Conservation (phyloP, 1,284 basidiomycete species). For the Melampsora abietis-canadensis region DNA sequence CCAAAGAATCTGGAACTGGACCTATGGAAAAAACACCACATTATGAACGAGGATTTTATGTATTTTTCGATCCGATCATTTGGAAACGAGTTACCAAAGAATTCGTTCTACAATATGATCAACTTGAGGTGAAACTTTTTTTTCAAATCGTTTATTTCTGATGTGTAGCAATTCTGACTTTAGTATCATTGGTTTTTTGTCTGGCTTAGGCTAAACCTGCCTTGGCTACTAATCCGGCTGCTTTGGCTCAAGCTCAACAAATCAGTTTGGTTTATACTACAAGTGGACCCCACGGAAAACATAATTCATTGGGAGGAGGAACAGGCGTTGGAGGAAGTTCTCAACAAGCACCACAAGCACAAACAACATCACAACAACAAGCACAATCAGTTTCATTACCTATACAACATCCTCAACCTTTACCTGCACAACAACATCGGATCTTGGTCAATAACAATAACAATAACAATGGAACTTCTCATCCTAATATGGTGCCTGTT, state of each 20-base stretch:
- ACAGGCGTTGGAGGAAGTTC: too few relatives aligned
- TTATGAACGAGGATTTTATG: slow-evolving; percentile 83
- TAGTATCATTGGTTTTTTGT: not conserved
- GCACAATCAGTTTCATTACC: too few relatives aligned
- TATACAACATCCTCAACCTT: too few relatives aligned
- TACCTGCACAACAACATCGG: too few relatives aligned
- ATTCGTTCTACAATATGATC: slow-evolving; percentile 78
- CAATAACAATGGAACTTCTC: too few relatives aligned
- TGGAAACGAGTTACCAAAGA: slow-evolving; percentile 71
- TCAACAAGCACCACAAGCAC: too few relatives aligned
- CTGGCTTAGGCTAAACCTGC: slow-evolving; percentile 33
- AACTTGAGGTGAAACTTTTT: slow-evolving; percentile 72
- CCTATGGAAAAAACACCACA: slow-evolving; percentile 82
- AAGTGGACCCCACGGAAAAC: slow-evolving; percentile 37
- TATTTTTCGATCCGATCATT: slow-evolving; percentile 83
- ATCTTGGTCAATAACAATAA: too few relatives aligned
- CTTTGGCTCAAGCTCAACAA: slow-evolving; percentile 30
- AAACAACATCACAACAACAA: too few relatives aligned
- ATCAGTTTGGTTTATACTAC: slow-evolving; percentile 34
- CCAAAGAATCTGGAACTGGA: slow-evolving; percentile 79
- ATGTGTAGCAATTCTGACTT: too few relatives aligned
- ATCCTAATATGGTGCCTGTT: too few relatives aligned
- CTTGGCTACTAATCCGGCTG: slow-evolving; percentile 39
- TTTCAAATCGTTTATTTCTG: not conserved
- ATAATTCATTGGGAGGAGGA: not conserved